phyloP scores from a whole-genome alignment of 164 flowering plant genomes.

The Cinnamomum micranthum region DNA sequence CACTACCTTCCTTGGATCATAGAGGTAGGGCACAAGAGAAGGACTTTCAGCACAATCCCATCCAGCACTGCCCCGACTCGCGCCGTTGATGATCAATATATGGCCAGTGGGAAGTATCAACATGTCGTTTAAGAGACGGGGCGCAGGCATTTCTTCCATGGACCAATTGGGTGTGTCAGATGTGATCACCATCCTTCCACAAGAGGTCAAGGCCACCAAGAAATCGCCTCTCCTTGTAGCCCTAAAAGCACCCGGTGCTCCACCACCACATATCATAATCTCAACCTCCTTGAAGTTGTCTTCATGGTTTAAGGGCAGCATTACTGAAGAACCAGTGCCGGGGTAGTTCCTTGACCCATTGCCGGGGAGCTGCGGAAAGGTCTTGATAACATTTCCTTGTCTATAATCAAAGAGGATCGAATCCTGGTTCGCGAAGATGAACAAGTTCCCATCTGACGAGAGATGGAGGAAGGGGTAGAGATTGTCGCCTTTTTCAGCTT shows the following conservation, averaged over 20 bases:
- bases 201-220: conserved; percentile 36
- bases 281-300: conserved; percentile 44
- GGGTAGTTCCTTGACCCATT: conserved; percentile 64
- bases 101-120: conserved; percentile 59
- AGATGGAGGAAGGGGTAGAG: conserved; percentile 71
- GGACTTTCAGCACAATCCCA: conserved; percentile 45
- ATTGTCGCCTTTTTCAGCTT: conserved; percentile 34
- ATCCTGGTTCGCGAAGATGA: conserved; percentile 63
- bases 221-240: conserved; percentile 35
- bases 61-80: conserved; percentile 48
- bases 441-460: conserved; percentile 64
- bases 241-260: conserved; percentile 35
- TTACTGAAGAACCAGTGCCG: conserved; percentile 61
- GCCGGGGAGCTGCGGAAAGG: conserved; percentile 59
- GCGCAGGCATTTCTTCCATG: conserved; percentile 67
- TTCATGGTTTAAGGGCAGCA: conserved; percentile 57
- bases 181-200: conserved; percentile 68
- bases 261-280: conserved; percentile 77
- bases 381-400: conserved; percentile 36
- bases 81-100: conserved; percentile 64
- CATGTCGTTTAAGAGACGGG: conserved; percentile 59
- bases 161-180: conserved; percentile 43
- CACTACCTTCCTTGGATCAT: conserved; percentile 33
- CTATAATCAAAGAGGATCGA: conserved; percentile 58
- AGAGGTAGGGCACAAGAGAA: conserved; percentile 45